Evolutionary conservation across 1,139 yeast genomes (phyloP).

Genomic region (Scheffersomyces illinoinensis): DNA sequence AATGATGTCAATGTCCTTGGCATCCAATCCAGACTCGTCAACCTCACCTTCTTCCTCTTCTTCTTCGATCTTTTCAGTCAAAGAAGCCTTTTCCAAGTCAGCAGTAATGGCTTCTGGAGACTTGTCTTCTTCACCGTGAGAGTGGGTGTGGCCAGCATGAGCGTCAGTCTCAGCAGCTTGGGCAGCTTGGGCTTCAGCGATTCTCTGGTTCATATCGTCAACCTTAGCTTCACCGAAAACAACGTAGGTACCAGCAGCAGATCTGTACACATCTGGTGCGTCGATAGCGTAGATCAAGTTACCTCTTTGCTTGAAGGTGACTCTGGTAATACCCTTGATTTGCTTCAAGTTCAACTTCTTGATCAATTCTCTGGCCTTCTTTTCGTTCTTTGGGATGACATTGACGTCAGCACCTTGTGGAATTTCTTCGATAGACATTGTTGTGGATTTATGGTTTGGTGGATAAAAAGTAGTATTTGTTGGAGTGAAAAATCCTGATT

Average conservation of each 20-base stretch:
- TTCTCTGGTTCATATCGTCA: conserved; percentile 84
- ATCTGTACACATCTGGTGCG: conserved; percentile 92
- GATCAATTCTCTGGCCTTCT: conserved; percentile 92
- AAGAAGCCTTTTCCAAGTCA: conserved; percentile 82
- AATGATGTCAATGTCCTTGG: conserved; percentile 78
- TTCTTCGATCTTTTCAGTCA: conserved; percentile 38
- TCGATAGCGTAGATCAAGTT: conserved; percentile 92
- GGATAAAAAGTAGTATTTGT: neutral
- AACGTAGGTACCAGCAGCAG: conserved; percentile 91
- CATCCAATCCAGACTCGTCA: conserved; percentile 78
- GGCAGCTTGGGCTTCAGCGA: conserved; percentile 59
- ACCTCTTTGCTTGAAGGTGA: conserved; percentile 93
- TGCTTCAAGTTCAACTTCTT: conserved; percentile 88
- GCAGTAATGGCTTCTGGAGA: conserved; percentile 85
- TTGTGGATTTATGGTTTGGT: conserved; percentile 8
- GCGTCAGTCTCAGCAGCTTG: conserved; percentile 40
- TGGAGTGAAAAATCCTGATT: neutral
- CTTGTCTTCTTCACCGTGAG: conserved; percentile 41
- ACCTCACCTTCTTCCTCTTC: conserved; percentile 65
- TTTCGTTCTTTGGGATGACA: conserved; percentile 86
- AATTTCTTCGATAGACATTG: conserved; percentile 61
- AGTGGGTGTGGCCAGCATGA: conserved; percentile 34
- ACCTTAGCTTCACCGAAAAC: conserved; percentile 98
- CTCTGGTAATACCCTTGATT: conserved; percentile 92
- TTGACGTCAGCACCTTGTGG: conserved; percentile 89